A percentile compares a stretch with the other conserved stretches of the same genome.
These are phyloP conservation scores for Pichia exigua DNA, from an alignment of 805 yeast species.

Conservation along the genomic window DNA sequence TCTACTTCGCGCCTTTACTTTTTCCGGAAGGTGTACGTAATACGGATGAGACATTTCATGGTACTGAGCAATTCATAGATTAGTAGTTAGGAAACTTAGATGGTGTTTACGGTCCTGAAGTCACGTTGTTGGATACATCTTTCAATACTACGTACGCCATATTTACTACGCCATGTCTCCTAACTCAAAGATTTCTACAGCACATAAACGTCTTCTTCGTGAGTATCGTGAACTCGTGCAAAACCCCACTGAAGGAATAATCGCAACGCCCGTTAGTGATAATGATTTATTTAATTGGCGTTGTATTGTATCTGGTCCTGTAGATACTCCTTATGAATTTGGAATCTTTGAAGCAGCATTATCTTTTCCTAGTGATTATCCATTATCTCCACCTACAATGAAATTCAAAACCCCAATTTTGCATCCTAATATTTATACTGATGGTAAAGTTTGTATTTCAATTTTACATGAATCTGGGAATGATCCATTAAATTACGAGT, in stretches of 20 bases:
- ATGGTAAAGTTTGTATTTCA: slow-evolving; percentile 94
- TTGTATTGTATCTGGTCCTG: slow-evolving; percentile 47
- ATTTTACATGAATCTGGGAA: slow-evolving; percentile 95
- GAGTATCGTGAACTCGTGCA: slow-evolving; percentile 80
- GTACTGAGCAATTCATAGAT: too few species aligned
- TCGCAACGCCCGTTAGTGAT: slow-evolving; percentile 82
- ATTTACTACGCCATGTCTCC: slow-evolving; percentile 16
- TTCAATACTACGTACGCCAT: too few species aligned
- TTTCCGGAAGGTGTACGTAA: too few species aligned
- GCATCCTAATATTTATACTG: slow-evolving; percentile 91
- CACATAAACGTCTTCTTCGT: slow-evolving; percentile 78
- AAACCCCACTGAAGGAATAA: slow-evolving; percentile 91
- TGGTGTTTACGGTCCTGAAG: too few species aligned
- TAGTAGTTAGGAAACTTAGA: too few species aligned
- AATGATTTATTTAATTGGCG: slow-evolving; percentile 46
- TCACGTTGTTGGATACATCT: too few species aligned
- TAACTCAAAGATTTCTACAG: slow-evolving; percentile 31
- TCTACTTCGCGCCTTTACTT: background rate
- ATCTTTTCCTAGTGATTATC: slow-evolving; percentile 43
- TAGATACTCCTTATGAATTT: slow-evolving; percentile 45
- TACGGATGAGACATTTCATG: too few species aligned
- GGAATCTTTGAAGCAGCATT: slow-evolving; percentile 50
- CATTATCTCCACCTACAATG: slow-evolving; percentile 53
- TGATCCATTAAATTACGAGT: slow-evolving; percentile 91
- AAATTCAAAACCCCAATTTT: slow-evolving; percentile 68